Base-by-base conservation (phyloP, 2,329 filamentous ascomycete species). In the Fusarium hainanense region DNA sequence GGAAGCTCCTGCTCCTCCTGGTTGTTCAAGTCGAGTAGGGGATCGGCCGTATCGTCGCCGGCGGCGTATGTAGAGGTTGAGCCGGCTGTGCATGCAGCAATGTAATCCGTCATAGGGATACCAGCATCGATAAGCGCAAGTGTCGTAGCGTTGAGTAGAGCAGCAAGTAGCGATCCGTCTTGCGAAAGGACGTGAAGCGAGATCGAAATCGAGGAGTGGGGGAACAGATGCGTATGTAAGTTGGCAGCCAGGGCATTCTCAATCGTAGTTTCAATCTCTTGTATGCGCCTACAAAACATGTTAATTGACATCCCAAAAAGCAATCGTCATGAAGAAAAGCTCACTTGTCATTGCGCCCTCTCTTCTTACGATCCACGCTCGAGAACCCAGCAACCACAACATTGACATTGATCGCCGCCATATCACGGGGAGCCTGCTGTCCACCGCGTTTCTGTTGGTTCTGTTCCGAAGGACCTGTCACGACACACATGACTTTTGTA, bases 91-190 rank as follows among this genome's bases (percentile, higher is more conserved):
- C 93, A 97, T 8, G 94, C 93, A 23, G 90, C 90, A 4, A 98
- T 88, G 77, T 98, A 97, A 77, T 97, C 93, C 4, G 90, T 89
- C 94, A 98, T 98, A 25, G 96, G 96, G 21, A 99, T 91, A 54
- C 96, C 96, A 1, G 96, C 96, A 78, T 99, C 96, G 67, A 98
- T 91, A 23, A 98, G 88, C 0, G 96, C 96, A 14, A 99, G 88
- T 0, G 95, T 97, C 1, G 92, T 89, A 6, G 96, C 96, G 76
- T 99, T 99, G 73, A 98, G 85, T 47, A 95, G 93, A 0, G 94
- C 92, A 1, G 95, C 94, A 21, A 99, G 89, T 4, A 98, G 86
- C 1, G 92, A 94, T 28, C 96, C 96, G 79, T 99, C 96, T 72
- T 97, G 91, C 0, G 91, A 92, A 46, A 99, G 89, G 37, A 99